Evolutionary conservation across 2,329 filamentous ascomycete species (phyloP).

Genomic region (Aspergillus ustus): DNA sequence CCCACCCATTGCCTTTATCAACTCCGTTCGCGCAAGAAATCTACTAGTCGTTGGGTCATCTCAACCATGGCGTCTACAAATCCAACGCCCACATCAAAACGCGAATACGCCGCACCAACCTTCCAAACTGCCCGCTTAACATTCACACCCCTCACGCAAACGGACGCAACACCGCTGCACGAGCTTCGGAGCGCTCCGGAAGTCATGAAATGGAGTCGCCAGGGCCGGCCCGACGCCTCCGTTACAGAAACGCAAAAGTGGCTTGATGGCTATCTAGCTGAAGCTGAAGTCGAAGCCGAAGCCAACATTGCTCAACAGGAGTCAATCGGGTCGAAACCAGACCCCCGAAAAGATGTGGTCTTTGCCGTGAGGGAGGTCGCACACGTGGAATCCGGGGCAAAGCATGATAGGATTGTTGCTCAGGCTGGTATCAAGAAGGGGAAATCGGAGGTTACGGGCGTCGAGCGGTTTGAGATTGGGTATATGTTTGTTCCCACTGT

Average conservation of each 20-base stretch:
- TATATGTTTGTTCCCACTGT: constrained; percentile 60
- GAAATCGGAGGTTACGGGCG: neutral
- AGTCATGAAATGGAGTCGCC: constrained; percentile 21
- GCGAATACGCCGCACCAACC: neutral
- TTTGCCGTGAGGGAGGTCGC: neutral
- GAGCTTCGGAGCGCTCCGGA: constrained; percentile 11
- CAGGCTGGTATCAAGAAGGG: constrained; percentile 9
- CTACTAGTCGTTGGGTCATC: neutral
- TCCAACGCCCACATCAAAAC: neutral
- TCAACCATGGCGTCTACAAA: neutral
- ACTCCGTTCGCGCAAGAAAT: neutral
- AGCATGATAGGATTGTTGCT: constrained; percentile 11
- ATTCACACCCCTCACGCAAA: constrained; percentile 5
- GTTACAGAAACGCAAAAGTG: constrained; percentile 13
- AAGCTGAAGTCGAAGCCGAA: neutral
- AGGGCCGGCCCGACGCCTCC: constrained; percentile 13
- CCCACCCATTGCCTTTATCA: neutral
- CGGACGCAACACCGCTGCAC: constrained; percentile 14
- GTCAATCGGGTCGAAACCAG: neutral
- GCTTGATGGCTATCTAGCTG: constrained; percentile 1
- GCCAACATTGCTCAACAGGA: neutral
- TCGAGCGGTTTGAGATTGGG: constrained; percentile 50
- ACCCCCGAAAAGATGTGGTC: neutral
- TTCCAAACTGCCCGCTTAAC: constrained; percentile 18
- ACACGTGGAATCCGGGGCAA: neutral